A percentile compares a stretch with the other conserved stretches of the same genome.
Evolutionary conservation across 2,329 filamentous ascomycete species (phyloP).

Genomic region (Pseudogymnoascus sp.): DNA sequence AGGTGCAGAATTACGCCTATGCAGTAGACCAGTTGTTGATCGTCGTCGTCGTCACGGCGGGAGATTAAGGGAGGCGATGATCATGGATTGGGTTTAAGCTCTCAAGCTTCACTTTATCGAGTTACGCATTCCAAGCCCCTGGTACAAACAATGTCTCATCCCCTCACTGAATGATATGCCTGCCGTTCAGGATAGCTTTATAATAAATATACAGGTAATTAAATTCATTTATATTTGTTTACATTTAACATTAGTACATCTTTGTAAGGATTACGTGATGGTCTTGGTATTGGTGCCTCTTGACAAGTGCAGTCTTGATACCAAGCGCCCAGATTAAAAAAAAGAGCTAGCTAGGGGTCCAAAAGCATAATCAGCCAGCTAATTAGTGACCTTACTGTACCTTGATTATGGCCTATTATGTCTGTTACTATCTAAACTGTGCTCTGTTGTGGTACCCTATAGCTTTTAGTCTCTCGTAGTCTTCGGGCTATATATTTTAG

Average conservation of each 20-base stretch:
- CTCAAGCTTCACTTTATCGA: neutral
- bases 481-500: neutral
- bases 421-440: neutral
- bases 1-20: neutral
- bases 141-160: neutral
- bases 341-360: neutral
- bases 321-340: neutral
- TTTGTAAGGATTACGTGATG: neutral
- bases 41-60: neutral
- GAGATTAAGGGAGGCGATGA: constrained; percentile 8
- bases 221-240: neutral
- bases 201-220: neutral
- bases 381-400: neutral
- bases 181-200: neutral
- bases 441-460: neutral
- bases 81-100: constrained; percentile 6
- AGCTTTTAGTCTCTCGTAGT: neutral
- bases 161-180: neutral
- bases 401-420: neutral
- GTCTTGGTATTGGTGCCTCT: neutral
- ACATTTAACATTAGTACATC: neutral
- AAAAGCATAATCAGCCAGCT: neutral
- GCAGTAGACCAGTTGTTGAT: constrained; percentile 4
- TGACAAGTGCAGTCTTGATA: neutral
- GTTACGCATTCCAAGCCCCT: neutral